These are phyloP conservation scores for Helminthosporium solani DNA, from an alignment of 2,329 filamentous ascomycete genomes.

Conservation along the genomic window DNA sequence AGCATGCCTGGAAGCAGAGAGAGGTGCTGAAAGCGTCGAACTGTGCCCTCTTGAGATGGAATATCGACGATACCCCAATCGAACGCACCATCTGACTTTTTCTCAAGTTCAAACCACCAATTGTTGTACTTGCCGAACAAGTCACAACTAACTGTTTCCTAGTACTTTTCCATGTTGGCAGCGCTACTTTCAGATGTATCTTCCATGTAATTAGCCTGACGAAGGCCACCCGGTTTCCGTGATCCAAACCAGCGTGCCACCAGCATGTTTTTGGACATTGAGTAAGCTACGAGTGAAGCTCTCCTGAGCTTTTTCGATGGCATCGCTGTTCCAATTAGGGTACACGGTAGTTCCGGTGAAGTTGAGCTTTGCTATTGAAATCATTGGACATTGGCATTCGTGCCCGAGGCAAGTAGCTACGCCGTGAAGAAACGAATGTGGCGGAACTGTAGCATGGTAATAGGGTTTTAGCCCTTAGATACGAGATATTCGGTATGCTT, in stretches of 20 bases:
- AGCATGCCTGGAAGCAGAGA: no score
- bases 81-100: conserved; percentile 22
- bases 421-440: conserved; percentile 1
- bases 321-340: conserved; percentile 32
- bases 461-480: background rate
- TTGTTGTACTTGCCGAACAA: conserved; percentile 33
- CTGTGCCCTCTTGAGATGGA: no score
- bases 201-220: conserved; percentile 19
- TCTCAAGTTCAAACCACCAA: conserved; percentile 36
- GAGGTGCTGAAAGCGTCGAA: no score
- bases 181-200: background rate
- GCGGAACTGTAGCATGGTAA: conserved; percentile 9
- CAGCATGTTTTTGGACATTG: conserved; percentile 19
- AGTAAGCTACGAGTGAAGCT: conserved; percentile 26
- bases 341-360: conserved; percentile 39
- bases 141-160: conserved; percentile 32
- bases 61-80: conserved; percentile 31
- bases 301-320: conserved; percentile 43
- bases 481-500: background rate
- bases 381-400: conserved; percentile 17
- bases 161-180: conserved; percentile 29
- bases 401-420: conserved; percentile 10
- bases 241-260: conserved; percentile 34
- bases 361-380: conserved; percentile 19
- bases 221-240: conserved; percentile 41